Evolutionary conservation across 2,329 filamentous ascomycete genomes (phyloP), one percentile per base, ranked within the genome.

Genomic region (Ophioceras dolichostomum): DNA sequence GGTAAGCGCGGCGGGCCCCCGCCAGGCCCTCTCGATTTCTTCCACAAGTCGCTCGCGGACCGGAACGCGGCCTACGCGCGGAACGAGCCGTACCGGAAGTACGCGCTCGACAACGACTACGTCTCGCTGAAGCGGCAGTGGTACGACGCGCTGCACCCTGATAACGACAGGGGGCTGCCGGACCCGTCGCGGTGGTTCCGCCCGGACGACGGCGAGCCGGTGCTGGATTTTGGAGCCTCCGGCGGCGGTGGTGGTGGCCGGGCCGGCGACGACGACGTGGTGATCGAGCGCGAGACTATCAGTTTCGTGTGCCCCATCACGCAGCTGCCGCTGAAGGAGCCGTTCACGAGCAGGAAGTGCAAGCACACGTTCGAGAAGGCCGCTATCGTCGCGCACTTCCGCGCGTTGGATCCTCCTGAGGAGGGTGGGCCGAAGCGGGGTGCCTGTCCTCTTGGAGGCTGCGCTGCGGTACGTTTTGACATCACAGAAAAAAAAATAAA

Each of bases 231-330:
- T 39, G 46, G 28, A 22, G 31, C 19, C 10, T 37, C 5, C 34
- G 38, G 19, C 2, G 47, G 40, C 4, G 47, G 44, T 1, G 57
- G 47, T 1, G 58, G 48, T 1, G 57, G 46, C 3, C 64, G 57
- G 3, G 65, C 68, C 2, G 74, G 73, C 5, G 67, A 68, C 13
- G 78, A 81, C 38, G 78, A 83, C 16, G 83, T 88, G 30, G 64
- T 88, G 18, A 69, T 79, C 2, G 69, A 88, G 21, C 68, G 72
- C 34, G 75, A 77, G 43, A 70, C 68, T 4, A 65, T 77, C 37
- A 80, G 73, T 53, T 71, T 79, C 22, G 78, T 73, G 47, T 88
- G 83, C 49, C 80, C 81, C 0, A 54, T 88, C 16, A 81, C 80
- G 0, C 61, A 86, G 45, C 62, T 64, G 36, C 62, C 70, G 32